phyloP scores from a whole-genome alignment of 78 protist genomes.

The Planoprotostelium fungivorum region DNA sequence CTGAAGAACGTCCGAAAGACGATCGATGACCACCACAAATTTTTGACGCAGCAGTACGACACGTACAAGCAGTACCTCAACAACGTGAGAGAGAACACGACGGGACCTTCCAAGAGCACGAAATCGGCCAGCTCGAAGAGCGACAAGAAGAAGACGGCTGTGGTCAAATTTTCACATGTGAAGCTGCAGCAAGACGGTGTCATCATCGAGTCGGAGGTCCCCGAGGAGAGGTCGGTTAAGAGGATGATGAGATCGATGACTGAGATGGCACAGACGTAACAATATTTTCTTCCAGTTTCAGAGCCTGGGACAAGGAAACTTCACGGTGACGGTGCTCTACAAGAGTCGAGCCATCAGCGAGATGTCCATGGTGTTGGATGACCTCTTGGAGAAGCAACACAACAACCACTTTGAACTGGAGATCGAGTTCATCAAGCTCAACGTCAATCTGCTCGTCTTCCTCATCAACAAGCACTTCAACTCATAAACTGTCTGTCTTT shows the following conservation, averaged over 20 bases:
- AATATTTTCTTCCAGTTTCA: slow-evolving; percentile 41
- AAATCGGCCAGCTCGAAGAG: neutral
- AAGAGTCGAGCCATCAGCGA: slow-evolving; percentile 41
- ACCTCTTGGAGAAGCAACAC: slow-evolving; percentile 61
- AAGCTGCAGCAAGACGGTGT: slow-evolving; percentile 68
- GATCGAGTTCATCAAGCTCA: slow-evolving; percentile 52
- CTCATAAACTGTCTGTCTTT: slow-evolving; percentile 14
- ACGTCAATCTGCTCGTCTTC: slow-evolving; percentile 52
- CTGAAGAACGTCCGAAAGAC: slow-evolving; percentile 26
- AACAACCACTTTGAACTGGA: slow-evolving; percentile 43
- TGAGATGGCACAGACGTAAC: slow-evolving; percentile 10
- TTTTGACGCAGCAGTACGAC: slow-evolving; percentile 40
- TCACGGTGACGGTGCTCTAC: slow-evolving; percentile 42
- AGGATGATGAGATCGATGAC: neutral
- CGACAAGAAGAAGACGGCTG: slow-evolving; percentile 28
- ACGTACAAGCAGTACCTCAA: slow-evolving; percentile 50
- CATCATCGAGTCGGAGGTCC: slow-evolving; percentile 58
- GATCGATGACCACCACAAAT: slow-evolving; percentile 50
- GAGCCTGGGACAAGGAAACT: slow-evolving; percentile 45
- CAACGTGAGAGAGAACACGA: slow-evolving; percentile 42
- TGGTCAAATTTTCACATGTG: slow-evolving; percentile 46
- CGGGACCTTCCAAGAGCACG: neutral
- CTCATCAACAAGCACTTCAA: slow-evolving; percentile 60
- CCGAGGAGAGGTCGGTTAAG: slow-evolving; percentile 28
- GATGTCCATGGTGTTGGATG: slow-evolving; percentile 46